Percentiles rank a stretch among this genome's conserved stretches.
Conservation (phyloP, 2,329 filamentous ascomycete genomes). For the Claviceps pazoutovae region DNA sequence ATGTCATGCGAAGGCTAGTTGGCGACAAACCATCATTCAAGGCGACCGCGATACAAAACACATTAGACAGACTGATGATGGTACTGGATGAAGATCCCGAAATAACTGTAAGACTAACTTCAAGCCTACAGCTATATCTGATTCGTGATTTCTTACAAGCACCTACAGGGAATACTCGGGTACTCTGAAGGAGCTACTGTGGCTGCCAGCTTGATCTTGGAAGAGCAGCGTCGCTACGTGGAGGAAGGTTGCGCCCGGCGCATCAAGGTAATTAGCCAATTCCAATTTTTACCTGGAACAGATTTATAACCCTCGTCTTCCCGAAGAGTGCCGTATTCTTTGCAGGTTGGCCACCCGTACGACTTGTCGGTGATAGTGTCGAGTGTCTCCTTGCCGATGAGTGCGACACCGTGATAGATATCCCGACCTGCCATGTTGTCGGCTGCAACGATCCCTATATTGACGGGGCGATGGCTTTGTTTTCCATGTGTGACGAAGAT, state of each 20-base stretch:
- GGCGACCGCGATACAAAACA: neutral
- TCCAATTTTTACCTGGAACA: too few relatives aligned
- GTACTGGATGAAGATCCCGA: constrained; percentile 1
- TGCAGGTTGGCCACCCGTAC: constrained; percentile 35
- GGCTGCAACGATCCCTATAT: constrained; percentile 43
- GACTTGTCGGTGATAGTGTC: constrained; percentile 19
- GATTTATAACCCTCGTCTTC: neutral
- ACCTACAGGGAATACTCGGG: constrained; percentile 32
- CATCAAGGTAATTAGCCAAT: constrained; percentile 22
- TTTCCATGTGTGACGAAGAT: constrained; percentile 45
- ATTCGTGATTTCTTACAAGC: neutral
- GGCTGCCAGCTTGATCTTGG: constrained; percentile 34
- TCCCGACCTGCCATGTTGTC: constrained; percentile 36
- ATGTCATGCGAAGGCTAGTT: neutral
- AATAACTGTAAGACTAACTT: constrained; percentile 1
- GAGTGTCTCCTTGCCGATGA: constrained; percentile 31
- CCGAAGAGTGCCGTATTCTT: constrained; percentile 24
- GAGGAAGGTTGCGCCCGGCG: constrained; percentile 1
- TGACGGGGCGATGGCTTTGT: constrained; percentile 42
- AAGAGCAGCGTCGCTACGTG: constrained; percentile 19
- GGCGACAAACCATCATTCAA: neutral
- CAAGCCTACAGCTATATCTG: neutral
- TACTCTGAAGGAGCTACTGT: constrained; percentile 44
- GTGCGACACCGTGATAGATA: constrained; percentile 30
- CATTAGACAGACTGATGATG: neutral